A percentile compares a stretch with the other conserved stretches of the same genome.
Conservation (phyloP, 257 asterid species). For the Cruciata laevipes region DNA sequence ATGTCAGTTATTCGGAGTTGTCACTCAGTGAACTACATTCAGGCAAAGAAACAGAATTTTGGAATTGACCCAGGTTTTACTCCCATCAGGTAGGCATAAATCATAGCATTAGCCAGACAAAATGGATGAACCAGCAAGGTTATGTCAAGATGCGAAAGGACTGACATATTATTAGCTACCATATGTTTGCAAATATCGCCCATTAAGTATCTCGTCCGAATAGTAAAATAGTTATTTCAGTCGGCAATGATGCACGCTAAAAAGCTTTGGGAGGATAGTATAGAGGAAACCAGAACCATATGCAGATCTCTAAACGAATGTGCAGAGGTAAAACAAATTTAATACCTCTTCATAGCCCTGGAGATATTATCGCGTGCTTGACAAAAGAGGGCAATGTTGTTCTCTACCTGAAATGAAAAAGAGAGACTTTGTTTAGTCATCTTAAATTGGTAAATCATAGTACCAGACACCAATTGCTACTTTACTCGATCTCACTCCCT, state of each 20-base stretch:
- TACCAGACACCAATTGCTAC: too few species aligned
- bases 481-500: neutral
- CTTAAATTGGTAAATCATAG: neutral
- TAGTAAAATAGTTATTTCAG: neutral
- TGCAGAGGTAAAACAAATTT: constrained; percentile 3
- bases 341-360: constrained; percentile 56
- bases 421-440: neutral
- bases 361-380: constrained; percentile 76
- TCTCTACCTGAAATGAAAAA: constrained; percentile 46
- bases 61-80: neutral
- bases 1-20: neutral
- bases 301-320: neutral
- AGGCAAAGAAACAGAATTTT: neutral
- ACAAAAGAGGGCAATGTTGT: constrained; percentile 61
- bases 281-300: neutral
- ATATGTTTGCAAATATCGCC: neutral
- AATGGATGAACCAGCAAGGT: neutral
- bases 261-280: too few species aligned
- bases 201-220: neutral
- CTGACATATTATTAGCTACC: neutral
- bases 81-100: neutral
- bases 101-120: neutral
- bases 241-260: neutral
- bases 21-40: neutral
- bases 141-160: neutral